Conservation (phyloP, 108 stramenopile species). For the Nitzschia palea region DNA sequence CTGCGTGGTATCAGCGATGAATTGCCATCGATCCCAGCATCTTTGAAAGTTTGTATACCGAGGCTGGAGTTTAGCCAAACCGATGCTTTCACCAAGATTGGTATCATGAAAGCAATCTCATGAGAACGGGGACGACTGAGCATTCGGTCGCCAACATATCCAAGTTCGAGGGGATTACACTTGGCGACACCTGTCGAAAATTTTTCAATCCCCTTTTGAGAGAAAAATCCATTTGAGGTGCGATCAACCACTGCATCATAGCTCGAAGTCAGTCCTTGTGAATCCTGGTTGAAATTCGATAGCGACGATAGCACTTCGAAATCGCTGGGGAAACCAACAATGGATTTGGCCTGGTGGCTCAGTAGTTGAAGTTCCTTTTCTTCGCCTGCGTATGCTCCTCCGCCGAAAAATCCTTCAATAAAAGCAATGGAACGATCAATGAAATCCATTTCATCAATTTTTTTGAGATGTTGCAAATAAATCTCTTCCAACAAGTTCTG, state of each 20-base stretch:
- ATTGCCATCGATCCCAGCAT: not conserved
- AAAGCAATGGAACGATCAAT: slow-evolving; percentile 56
- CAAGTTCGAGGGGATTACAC: slow-evolving; percentile 64
- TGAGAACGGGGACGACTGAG: slow-evolving; percentile 48
- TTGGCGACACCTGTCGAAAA: slow-evolving; percentile 50
- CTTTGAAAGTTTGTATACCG: slow-evolving; percentile 24
- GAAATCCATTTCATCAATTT: slow-evolving; percentile 50
- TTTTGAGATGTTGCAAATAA: slow-evolving; percentile 72
- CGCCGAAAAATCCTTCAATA: slow-evolving; percentile 48
- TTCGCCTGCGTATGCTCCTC: slow-evolving; percentile 48
- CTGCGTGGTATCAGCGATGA: slow-evolving; percentile 27
- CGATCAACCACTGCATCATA: slow-evolving; percentile 25
- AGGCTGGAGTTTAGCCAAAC: slow-evolving; percentile 54
- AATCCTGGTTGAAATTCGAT: slow-evolving; percentile 1
- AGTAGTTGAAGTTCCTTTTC: slow-evolving; percentile 50
- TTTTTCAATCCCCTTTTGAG: slow-evolving; percentile 57
- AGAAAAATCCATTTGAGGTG: slow-evolving; percentile 47
- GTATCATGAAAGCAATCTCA: slow-evolving; percentile 65
- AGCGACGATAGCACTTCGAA: slow-evolving; percentile 44
- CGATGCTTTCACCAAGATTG: slow-evolving; percentile 41
- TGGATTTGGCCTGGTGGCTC: slow-evolving; percentile 49
- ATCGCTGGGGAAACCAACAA: slow-evolving; percentile 61
- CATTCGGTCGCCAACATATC: slow-evolving; percentile 70
- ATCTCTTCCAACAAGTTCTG: slow-evolving; percentile 82
- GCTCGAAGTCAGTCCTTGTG: slow-evolving; percentile 1